These are phyloP conservation scores for Avena sativa DNA, from an alignment of 176 grass and related monocot genomes.

Conservation along the genomic window DNA sequence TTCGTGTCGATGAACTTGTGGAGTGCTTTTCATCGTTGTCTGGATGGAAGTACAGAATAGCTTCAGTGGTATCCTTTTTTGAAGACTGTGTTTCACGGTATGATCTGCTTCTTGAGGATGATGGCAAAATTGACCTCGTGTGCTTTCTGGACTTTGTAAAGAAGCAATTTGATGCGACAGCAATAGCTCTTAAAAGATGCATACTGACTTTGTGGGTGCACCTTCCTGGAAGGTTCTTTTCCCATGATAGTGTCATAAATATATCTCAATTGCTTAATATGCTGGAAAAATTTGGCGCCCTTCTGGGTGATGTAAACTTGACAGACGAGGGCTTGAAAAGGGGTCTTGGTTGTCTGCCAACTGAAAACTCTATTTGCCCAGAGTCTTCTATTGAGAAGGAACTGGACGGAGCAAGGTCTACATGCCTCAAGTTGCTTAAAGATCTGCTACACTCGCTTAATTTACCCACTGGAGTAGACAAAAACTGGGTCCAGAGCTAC, in stretches of 20 bases:
- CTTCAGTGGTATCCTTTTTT: slow-evolving; percentile 61
- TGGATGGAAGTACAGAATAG: slow-evolving; percentile 54
- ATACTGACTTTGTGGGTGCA: slow-evolving; percentile 56
- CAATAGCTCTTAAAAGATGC: slow-evolving; percentile 51
- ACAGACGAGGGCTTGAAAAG: slow-evolving; percentile 50
- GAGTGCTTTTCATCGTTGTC: slow-evolving; percentile 63
- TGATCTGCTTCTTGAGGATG: slow-evolving; percentile 48
- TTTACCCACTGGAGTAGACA: slow-evolving; percentile 37
- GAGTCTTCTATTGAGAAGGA: slow-evolving; percentile 28
- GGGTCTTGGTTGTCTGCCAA: slow-evolving; percentile 32
- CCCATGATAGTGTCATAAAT: slow-evolving; percentile 32
- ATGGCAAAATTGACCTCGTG: not conserved
- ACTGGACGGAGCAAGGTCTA: slow-evolving; percentile 39
- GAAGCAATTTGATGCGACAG: slow-evolving; percentile 50
- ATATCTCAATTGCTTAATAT: slow-evolving; percentile 46
- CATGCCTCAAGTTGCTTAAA: slow-evolving; percentile 54
- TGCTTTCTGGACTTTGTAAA: slow-evolving; percentile 59
- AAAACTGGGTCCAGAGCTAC: slow-evolving; percentile 48
- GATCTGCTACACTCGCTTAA: slow-evolving; percentile 40
- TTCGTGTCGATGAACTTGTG: slow-evolving; percentile 55
- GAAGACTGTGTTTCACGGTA: slow-evolving; percentile 55
- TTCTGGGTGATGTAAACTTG: slow-evolving; percentile 45
- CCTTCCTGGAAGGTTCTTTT: slow-evolving; percentile 55
- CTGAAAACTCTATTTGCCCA: slow-evolving; percentile 4
- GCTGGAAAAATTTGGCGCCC: slow-evolving; percentile 39